These are phyloP conservation scores for Eucalyptus regnans DNA, from an alignment of 345 rosid genomes.

Conservation along the genomic window DNA sequence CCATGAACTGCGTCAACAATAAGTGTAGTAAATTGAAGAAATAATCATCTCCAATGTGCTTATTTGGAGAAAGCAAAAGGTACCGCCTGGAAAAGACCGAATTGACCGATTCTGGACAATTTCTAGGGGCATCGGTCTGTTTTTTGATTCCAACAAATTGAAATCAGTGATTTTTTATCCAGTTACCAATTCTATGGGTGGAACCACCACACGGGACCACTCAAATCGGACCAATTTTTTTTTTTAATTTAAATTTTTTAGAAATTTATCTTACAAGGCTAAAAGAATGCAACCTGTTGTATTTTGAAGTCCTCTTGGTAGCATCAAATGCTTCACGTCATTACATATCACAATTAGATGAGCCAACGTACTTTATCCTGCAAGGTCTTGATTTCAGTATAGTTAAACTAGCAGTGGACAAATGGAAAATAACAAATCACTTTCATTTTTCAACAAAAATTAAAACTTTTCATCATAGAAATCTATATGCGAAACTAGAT, in stretches of 20 bases:
- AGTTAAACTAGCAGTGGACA: background rate
- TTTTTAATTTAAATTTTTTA: too few species aligned
- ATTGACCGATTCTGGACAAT: rapidly evolving
- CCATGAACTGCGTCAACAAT: too few species aligned
- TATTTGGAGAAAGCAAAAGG: background rate
- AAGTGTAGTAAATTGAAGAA: too few species aligned
- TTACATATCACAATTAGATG: background rate
- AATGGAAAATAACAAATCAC: background rate
- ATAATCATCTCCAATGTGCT: too few species aligned
- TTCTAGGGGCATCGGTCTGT: background rate
- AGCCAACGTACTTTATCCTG: background rate
- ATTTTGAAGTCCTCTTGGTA: background rate
- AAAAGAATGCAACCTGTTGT: background rate
- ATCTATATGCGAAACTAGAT: background rate
- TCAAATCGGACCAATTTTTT: background rate
- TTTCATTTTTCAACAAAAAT: background rate
- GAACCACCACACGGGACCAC: background rate
- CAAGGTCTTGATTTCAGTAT: background rate
- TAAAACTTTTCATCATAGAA: too few species aligned
- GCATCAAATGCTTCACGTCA: background rate
- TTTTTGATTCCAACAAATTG: background rate
- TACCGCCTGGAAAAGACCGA: rapidly evolving
- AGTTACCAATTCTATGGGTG: background rate
- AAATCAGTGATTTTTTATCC: too few species aligned
- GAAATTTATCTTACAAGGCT: background rate